phyloP scores from a whole-genome alignment of 345 rosid species.

The Geranium rotundifolium region DNA sequence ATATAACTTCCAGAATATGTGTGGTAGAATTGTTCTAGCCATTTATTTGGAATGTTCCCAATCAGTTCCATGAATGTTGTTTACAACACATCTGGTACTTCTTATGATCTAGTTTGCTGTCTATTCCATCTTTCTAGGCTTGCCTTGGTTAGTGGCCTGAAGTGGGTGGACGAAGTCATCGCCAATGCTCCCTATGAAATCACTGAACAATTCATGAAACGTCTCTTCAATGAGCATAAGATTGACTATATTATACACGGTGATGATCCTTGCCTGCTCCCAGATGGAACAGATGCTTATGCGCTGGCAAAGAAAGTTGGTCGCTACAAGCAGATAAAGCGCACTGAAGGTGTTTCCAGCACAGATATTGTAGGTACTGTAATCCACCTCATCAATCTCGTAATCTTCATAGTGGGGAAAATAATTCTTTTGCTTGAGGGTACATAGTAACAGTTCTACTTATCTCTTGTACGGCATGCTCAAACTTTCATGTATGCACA shows the following conservation, averaged over 20 bases:
- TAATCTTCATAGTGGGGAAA: background rate
- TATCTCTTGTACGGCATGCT: background rate
- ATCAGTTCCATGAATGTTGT: background rate
- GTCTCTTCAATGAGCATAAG: conserved; percentile 64
- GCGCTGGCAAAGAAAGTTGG: conserved; percentile 80
- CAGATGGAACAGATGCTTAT: conserved; percentile 96
- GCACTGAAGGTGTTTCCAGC: conserved; percentile 98
- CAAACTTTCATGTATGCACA: background rate
- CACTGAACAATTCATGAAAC: conserved; percentile 77
- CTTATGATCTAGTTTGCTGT: conserved; percentile 13
- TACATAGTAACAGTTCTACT: background rate
- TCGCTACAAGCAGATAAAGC: conserved; percentile 92
- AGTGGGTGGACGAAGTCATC: conserved; percentile 96
- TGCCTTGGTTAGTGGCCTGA: conserved; percentile 76
- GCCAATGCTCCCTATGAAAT: conserved; percentile 85
- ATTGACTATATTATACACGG: conserved; percentile 92
- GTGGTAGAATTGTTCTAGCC: background rate
- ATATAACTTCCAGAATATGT: background rate
- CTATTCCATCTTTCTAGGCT: conserved; percentile 42
- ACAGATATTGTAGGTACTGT: conserved; percentile 92
- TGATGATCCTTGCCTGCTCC: conserved; percentile 91
- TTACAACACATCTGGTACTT: background rate
- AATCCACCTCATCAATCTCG: background rate
- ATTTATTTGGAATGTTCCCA: no score
- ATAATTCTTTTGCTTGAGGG: background rate